phyloP scores from a whole-genome alignment of 495 filamentous ascomycete genomes.

The Penicillium salamii region DNA sequence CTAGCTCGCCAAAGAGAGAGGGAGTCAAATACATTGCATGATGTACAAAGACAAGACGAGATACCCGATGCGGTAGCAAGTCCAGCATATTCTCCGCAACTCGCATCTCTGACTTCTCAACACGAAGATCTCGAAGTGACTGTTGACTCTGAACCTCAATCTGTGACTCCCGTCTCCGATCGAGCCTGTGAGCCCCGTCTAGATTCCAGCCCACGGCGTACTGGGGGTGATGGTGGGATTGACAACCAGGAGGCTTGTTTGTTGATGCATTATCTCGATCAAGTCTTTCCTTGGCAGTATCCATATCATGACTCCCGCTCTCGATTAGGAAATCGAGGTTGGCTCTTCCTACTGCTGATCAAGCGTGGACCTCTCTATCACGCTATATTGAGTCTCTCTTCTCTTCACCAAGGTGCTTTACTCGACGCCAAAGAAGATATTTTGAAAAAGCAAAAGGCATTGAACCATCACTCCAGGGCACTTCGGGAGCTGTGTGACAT shows the following conservation, averaged over 20 bases:
- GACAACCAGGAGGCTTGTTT: slow-evolving; percentile 10
- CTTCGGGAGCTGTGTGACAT: slow-evolving; percentile 5
- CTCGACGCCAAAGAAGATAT: slow-evolving; percentile 3
- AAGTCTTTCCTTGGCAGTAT: slow-evolving; percentile 12
- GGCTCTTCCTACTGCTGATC: slow-evolving; percentile 4
- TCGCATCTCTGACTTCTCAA: background rate
- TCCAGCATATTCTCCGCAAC: background rate
- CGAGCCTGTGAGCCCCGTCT: background rate
- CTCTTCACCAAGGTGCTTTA: slow-evolving; percentile 4
- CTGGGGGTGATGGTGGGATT: background rate
- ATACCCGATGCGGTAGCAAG: background rate
- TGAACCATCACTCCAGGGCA: slow-evolving; percentile 3
- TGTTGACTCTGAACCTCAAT: background rate
- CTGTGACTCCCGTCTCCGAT: background rate
- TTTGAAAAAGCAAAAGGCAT: slow-evolving; percentile 1
- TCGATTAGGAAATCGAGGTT: slow-evolving; percentile 4
- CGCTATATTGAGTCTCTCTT: slow-evolving; percentile 1
- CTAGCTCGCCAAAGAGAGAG: slow-evolving; percentile 1
- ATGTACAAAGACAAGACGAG: background rate
- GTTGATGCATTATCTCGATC: slow-evolving; percentile 18
- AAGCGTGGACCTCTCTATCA: slow-evolving; percentile 7
- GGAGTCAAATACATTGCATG: background rate
- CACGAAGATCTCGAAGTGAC: background rate
- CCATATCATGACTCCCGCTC: slow-evolving; percentile 2
- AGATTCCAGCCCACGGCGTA: background rate